A percentile compares a stretch with the other conserved stretches of the same genome.
phyloP scores from a whole-genome alignment of 805 yeast genomes.

The Suhomyces vadensis region DNA sequence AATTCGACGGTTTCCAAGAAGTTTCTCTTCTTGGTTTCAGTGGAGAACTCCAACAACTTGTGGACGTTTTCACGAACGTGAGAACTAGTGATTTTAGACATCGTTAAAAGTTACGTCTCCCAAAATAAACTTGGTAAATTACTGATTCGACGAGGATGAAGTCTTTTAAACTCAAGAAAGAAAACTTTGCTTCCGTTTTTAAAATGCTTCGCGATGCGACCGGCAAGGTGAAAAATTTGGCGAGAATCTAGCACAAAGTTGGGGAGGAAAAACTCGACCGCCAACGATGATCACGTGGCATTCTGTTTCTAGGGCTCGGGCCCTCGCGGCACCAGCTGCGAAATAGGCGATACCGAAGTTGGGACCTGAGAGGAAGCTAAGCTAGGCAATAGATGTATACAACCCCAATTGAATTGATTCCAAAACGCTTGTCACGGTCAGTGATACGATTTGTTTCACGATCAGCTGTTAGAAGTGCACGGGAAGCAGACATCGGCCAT shows the following conservation, averaged over 20 bases:
- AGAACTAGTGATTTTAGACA: constrained; percentile 88
- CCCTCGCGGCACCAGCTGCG: constrained; percentile 2
- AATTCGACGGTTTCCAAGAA: constrained; percentile 99
- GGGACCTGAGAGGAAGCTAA: no score
- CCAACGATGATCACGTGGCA: neutral
- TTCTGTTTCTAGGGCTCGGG: constrained; percentile 11
- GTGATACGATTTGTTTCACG: neutral
- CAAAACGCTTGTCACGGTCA: neutral
- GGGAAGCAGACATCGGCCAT: constrained; percentile 8
- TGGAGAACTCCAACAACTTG: constrained; percentile 85
- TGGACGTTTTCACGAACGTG: constrained; percentile 97
- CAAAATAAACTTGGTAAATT: constrained; percentile 52
- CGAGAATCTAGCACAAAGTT: neutral
- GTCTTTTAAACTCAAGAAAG: constrained; percentile 4
- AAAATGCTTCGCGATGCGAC: neutral
- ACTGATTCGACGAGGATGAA: constrained; percentile 59
- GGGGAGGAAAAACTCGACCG: neutral
- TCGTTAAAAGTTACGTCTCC: constrained; percentile 65
- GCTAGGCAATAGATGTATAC: neutral
- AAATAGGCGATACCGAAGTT: neutral
- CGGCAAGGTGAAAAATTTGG: neutral
- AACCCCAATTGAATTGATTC: neutral
- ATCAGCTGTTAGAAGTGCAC: neutral
- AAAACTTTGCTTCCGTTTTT: neutral
- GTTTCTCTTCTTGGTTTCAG: constrained; percentile 99